phyloP scores from a whole-genome alignment of 2,329 filamentous ascomycete species.

The Didymella keratinophila region DNA sequence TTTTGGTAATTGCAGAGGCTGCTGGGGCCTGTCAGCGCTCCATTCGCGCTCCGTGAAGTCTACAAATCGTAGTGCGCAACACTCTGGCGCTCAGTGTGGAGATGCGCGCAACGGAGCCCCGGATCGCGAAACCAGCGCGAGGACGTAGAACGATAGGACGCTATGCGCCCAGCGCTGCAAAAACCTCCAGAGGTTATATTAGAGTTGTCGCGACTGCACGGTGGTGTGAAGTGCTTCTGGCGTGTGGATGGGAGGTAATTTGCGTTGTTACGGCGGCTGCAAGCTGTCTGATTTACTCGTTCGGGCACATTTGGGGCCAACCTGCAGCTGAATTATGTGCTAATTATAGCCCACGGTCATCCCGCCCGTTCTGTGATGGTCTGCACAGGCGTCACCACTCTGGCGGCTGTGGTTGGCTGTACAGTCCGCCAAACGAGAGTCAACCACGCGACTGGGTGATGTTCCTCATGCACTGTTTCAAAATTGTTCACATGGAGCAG shows the following conservation, averaged over 20 bases:
- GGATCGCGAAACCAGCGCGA: slow-evolving; percentile 31
- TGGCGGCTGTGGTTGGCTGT: slow-evolving; percentile 12
- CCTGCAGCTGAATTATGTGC: slow-evolving; percentile 19
- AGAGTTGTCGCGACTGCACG: slow-evolving; percentile 8
- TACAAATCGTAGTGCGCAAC: slow-evolving; percentile 27
- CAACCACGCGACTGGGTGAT: slow-evolving; percentile 7
- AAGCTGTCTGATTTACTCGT: slow-evolving; percentile 19
- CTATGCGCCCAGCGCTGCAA: slow-evolving; percentile 37
- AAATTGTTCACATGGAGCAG: background rate
- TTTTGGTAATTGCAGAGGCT: slow-evolving; percentile 35
- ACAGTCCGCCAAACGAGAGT: slow-evolving; percentile 1
- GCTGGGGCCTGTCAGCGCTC: slow-evolving; percentile 40
- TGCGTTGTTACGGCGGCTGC: slow-evolving; percentile 17
- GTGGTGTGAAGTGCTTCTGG: slow-evolving; percentile 1
- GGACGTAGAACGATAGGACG: slow-evolving; percentile 35
- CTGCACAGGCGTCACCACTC: slow-evolving; percentile 12
- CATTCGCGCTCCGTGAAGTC: slow-evolving; percentile 40
- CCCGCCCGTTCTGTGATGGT: slow-evolving; percentile 11
- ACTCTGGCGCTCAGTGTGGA: slow-evolving; percentile 21
- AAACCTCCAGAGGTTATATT: slow-evolving; percentile 9
- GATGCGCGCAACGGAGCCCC: slow-evolving; percentile 17
- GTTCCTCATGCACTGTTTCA: slow-evolving; percentile 1
- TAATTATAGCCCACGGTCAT: slow-evolving; percentile 19
- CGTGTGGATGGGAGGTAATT: slow-evolving; percentile 18
- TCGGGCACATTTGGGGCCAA: slow-evolving; percentile 20